Conservation (phyloP, 352 stramenopile genomes). For the Phytophthora kernoviae region DNA sequence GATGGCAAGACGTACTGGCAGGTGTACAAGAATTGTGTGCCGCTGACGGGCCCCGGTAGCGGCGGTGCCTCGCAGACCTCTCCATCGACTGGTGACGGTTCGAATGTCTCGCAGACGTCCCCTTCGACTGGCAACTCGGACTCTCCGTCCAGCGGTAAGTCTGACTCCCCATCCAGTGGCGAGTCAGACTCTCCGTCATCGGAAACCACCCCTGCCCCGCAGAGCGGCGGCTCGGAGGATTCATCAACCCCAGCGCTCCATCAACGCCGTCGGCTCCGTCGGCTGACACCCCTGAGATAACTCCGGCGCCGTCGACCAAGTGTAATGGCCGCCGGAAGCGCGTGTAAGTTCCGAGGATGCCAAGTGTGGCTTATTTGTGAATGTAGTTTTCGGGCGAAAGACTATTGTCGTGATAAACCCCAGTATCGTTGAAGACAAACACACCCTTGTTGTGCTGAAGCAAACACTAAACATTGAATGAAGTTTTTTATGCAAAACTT, state of each 20-base stretch:
- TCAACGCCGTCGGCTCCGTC: slow-evolving; percentile 4
- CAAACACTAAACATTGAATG: background rate
- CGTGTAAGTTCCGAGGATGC: slow-evolving; percentile 18
- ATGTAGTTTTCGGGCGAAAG: background rate
- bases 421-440: too few relatives aligned
- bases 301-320: slow-evolving; percentile 25
- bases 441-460: background rate
- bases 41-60: slow-evolving; percentile 19
- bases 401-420: background rate
- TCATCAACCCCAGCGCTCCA: too few relatives aligned
- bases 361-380: background rate
- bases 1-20: slow-evolving; percentile 36
- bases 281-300: slow-evolving; percentile 17
- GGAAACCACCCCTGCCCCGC: slow-evolving; percentile 6
- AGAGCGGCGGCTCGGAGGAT: background rate
- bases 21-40: slow-evolving; percentile 42
- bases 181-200: slow-evolving; percentile 4
- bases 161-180: slow-evolving; percentile 12
- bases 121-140: slow-evolving; percentile 16
- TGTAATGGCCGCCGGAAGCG: slow-evolving; percentile 26
- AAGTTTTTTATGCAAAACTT: too few relatives aligned
- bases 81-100: slow-evolving; percentile 15
- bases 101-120: slow-evolving; percentile 14
- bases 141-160: slow-evolving; percentile 12
- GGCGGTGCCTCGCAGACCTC: slow-evolving; percentile 17